Base-by-base conservation (phyloP, 208 protist species). In the Polymyxa betae region DNA sequence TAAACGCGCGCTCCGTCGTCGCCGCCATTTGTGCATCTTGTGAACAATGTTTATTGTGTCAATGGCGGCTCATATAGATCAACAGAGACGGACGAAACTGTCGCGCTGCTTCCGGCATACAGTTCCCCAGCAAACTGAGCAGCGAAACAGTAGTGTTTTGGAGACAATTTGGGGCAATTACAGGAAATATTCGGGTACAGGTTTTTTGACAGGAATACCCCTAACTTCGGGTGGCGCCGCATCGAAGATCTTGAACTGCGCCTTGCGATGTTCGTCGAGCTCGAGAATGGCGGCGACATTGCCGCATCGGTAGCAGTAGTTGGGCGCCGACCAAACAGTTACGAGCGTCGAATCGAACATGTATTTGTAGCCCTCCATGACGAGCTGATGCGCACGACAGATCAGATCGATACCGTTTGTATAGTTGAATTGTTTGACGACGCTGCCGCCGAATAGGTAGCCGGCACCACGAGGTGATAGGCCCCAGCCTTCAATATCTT, bases 391-490 rank as follows among this genome's bases (percentile, higher is more conserved):
- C n/a, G 94, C 92, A 1, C 93, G 92, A 29, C 89, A 88, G 89
- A 98, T 97, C 45, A 98, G 95, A 46, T 97, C 95, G 93, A 99
- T 93, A 38, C 94, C 95, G 94, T 99, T 99, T 20, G 93, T 95
- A 45, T 93, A 91, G 91, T 98, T 98, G 93, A 99, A 99, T 88
- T 94, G 91, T 43, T 45, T 68, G 10, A 99, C 97, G 0, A 99
- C 96, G 92, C 99, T 97, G 44, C 95, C 96, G 64, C 99, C 99
- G 94, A 99, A 99, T 35, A 99, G 94, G 91, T 98, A 99, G 0
- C 99, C 99, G 38, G 99, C 99, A 45, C 99, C 99, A 82, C 99
- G 95, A 45, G 98, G 97, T 45, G 94, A 97, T 40, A 99, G 72
- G 72, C 97, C 97, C 98, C 98, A 99, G 29, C 97, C 97, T 88